Conservation (phyloP, 257 asterid species). For the Capsicum rhomboideum region DNA sequence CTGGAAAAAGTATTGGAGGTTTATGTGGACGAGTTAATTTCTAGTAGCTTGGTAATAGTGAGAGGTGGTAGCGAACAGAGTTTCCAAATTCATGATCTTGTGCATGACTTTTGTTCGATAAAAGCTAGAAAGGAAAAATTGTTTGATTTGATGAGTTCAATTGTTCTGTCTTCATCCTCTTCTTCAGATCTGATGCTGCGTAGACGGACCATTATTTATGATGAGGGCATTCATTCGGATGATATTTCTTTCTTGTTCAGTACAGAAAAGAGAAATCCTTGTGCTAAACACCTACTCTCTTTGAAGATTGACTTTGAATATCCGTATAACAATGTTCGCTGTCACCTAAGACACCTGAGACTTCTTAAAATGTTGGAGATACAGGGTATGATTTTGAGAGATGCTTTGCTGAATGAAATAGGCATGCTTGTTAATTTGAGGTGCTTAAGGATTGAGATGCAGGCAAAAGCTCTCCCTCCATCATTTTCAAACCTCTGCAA, state of each 20-base stretch:
- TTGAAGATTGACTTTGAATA: too few species aligned
- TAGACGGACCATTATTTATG: background rate
- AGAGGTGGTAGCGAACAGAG: constrained; percentile 4
- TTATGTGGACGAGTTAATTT: constrained; percentile 13
- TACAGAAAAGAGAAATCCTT: background rate
- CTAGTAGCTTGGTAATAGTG: constrained; percentile 9
- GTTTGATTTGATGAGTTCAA: background rate
- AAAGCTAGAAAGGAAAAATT: constrained; percentile 4
- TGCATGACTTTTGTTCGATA: constrained; percentile 8
- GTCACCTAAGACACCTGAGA: background rate
- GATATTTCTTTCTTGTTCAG: background rate
- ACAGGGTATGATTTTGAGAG: background rate
- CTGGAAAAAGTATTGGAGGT: background rate
- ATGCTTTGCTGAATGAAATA: background rate
- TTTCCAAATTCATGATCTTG: constrained; percentile 10
- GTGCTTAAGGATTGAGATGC: background rate
- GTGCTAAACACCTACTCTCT: background rate
- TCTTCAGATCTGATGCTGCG: background rate
- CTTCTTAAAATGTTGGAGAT: background rate
- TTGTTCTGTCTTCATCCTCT: background rate
- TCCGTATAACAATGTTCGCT: too few species aligned
- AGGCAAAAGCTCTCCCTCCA: background rate
- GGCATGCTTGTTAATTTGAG: background rate
- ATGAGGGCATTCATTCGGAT: background rate
- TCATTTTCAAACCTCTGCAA: background rate